phyloP scores from a whole-genome alignment of 495 filamentous ascomycete genomes.

The Astrocystis sublimbata region DNA sequence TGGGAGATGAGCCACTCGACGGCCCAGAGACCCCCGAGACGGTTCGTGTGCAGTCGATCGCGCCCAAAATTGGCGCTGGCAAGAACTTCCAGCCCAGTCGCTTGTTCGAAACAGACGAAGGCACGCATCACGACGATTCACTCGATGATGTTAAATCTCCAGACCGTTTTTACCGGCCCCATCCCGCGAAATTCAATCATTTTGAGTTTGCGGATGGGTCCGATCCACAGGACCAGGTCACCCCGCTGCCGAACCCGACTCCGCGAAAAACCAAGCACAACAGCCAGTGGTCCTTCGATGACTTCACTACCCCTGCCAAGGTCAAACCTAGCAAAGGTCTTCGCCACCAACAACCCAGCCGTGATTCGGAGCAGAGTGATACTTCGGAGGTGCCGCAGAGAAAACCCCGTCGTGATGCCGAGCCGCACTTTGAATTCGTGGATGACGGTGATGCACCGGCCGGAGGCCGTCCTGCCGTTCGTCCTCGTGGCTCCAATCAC shows the following conservation, averaged over 20 bases:
- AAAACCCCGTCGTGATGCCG: slow-evolving; percentile 75
- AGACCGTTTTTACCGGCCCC: slow-evolving; percentile 55
- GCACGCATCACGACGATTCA: slow-evolving; percentile 37
- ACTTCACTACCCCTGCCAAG: slow-evolving; percentile 81
- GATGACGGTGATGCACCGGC: slow-evolving; percentile 45
- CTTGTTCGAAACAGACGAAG: slow-evolving; percentile 65
- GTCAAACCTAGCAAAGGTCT: slow-evolving; percentile 44
- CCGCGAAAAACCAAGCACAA: slow-evolving; percentile 60
- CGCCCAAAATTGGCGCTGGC: slow-evolving; percentile 64
- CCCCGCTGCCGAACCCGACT: slow-evolving; percentile 38
- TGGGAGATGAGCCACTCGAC: slow-evolving; percentile 38
- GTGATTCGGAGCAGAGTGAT: slow-evolving; percentile 70
- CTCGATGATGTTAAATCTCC: slow-evolving; percentile 38
- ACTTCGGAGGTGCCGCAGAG: slow-evolving; percentile 58
- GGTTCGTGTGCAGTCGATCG: slow-evolving; percentile 29
- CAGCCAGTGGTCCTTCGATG: slow-evolving; percentile 81
- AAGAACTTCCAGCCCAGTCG: slow-evolving; percentile 71
- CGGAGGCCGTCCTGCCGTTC: slow-evolving; percentile 33
- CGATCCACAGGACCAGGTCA: slow-evolving; percentile 37
- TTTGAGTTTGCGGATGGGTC: slow-evolving; percentile 78
- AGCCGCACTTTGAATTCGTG: slow-evolving; percentile 74
- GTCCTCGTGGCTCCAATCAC: slow-evolving; percentile 51
- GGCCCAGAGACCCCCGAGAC: slow-evolving; percentile 17
- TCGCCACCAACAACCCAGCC: slow-evolving; percentile 59
- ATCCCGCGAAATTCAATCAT: slow-evolving; percentile 79